Base-by-base conservation (phyloP, 2,329 filamentous ascomycete genomes). In the Penicillium sp. region DNA sequence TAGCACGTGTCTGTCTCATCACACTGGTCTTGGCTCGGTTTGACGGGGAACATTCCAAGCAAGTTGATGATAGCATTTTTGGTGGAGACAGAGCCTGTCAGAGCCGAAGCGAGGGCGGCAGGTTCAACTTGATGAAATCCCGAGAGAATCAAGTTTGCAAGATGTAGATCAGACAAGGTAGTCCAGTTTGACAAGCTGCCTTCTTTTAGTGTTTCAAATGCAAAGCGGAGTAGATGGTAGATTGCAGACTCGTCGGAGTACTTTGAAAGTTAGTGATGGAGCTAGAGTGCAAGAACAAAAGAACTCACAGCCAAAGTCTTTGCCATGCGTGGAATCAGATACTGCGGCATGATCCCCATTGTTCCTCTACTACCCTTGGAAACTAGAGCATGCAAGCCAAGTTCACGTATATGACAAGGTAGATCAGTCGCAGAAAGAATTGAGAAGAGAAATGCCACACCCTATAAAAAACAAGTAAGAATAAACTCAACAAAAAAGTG, bases 231-330 rank as follows among this genome's bases (percentile, higher is more conserved):
- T 8, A 60, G 28, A 7, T 47, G 45, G 13, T 41, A 45, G 11
- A 59, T 39, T 7, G 52, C 47, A 31, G 49, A 39, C 5, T 57
- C 51, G 4, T 56, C 54, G 6, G 48, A 52, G 15, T 29, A 41
- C 43, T 54, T 15, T 43, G 58, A 0, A 26, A 11, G 20, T 36
- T 9, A 41, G 27, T 35, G 4, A 37, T 7, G n/a, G n/a, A 23
- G 3, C 18, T 34, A 6, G 2, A 16, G n/a, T 10, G 7, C 13
- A 1, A 13, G 2, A n/a, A 6, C 7, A 5, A 14, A 14, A 4
- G 11, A 51, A 40, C 68, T 63, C 16, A 72, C 73, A 26, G 58
- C 59, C 36, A 63, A 53, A 44, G 67, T 61, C 36, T 67, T 58
- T 17, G 71, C 48, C 11, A 70, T 41, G 0, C 54, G 56, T 30